These are phyloP conservation scores for Sindora glabra DNA, from an alignment of 306 rosid species.

Conservation along the genomic window DNA sequence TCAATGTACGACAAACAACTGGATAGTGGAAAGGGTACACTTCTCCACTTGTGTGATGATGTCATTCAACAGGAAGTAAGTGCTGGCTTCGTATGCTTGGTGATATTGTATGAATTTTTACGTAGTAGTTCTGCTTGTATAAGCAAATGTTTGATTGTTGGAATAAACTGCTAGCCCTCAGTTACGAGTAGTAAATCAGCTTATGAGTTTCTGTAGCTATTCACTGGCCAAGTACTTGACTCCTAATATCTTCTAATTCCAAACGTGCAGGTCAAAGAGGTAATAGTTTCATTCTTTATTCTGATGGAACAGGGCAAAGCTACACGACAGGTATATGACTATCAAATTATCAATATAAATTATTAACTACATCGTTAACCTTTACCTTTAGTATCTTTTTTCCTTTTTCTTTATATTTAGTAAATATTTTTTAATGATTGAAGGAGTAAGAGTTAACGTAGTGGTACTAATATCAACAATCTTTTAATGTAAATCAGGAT, in stretches of 20 bases:
- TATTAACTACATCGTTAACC: slow-evolving; percentile 12
- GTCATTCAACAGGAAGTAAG: slow-evolving; percentile 98
- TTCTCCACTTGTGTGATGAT: slow-evolving; percentile 96
- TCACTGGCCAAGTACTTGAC: background rate
- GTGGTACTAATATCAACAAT: slow-evolving; percentile 2
- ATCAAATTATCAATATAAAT: background rate
- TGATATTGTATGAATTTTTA: background rate
- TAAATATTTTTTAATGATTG: background rate
- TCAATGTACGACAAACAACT: slow-evolving; percentile 96
- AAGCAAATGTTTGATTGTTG: background rate
- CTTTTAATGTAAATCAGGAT: slow-evolving; percentile 51
- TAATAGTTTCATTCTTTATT: slow-evolving; percentile 75
- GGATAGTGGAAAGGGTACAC: slow-evolving; percentile 96
- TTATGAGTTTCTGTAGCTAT: background rate
- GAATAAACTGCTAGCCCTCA: slow-evolving; percentile 3
- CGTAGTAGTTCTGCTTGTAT: too few relatives aligned
- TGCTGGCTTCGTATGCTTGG: slow-evolving; percentile 14
- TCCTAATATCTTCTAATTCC: slow-evolving; percentile 10
- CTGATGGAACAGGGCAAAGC: slow-evolving; percentile 95
- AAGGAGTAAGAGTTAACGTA: background rate
- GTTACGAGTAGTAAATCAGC: background rate
- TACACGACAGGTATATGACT: slow-evolving; percentile 66
- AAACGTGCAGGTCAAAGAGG: slow-evolving; percentile 78
- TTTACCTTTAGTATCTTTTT: background rate
- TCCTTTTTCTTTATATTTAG: background rate